Conservation (phyloP, 805 yeast genomes). For the Candida caryicola region DNA sequence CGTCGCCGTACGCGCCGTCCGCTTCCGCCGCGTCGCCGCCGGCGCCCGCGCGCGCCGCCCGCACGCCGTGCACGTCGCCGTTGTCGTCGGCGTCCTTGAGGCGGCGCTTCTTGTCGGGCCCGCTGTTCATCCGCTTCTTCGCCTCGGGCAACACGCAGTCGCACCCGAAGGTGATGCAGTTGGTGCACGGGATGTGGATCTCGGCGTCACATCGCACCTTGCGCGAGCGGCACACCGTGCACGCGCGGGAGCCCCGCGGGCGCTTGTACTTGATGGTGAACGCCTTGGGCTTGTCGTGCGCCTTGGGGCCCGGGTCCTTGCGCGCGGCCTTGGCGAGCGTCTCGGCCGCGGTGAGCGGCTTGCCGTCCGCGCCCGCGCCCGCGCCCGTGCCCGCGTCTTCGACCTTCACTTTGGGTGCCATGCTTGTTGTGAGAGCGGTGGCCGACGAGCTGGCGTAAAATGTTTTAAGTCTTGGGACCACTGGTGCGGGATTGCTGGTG, state of each 20-base stretch:
- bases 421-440: conserved; percentile 1
- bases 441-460: conserved; percentile 3
- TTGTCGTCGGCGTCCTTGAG: too few relatives aligned
- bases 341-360: conserved; percentile 4
- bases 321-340: conserved; percentile 2
- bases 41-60: too few relatives aligned
- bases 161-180: conserved; percentile 69
- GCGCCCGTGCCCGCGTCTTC: conserved; percentile 7
- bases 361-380: background rate
- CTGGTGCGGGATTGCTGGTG: too few relatives aligned
- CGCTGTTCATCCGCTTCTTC: conserved; percentile 39
- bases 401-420: conserved; percentile 16
- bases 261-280: conserved; percentile 48
- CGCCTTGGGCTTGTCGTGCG: conserved; percentile 36
- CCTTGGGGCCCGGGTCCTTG: conserved; percentile 2
- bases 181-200: conserved; percentile 51
- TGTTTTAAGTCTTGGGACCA: too few relatives aligned
- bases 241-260: conserved; percentile 68
- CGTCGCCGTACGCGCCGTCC: too few relatives aligned
- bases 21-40: too few relatives aligned
- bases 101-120: too few relatives aligned
- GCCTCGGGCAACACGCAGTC: conserved; percentile 68
- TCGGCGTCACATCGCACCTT: conserved; percentile 80
- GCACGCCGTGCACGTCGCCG: too few relatives aligned
- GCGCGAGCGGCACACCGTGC: conserved; percentile 73